Evolutionary conservation across 139 green algal genomes (phyloP).

Genomic region (Coccomyxa sp.): DNA sequence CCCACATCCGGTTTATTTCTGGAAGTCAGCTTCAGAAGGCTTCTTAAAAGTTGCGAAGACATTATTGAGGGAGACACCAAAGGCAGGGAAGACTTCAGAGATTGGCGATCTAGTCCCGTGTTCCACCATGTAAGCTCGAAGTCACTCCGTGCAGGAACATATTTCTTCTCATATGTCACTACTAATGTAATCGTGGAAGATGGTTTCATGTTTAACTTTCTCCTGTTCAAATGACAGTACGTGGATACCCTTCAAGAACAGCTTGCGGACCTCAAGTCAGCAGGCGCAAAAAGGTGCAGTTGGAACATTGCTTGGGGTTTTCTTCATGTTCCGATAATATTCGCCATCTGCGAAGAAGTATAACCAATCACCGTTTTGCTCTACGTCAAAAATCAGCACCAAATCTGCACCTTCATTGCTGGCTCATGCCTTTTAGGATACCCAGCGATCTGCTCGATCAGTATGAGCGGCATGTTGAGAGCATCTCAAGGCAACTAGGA

Average conservation of each 20-base stretch:
- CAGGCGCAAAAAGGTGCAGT: constrained; percentile 9
- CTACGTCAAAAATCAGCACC: neutral
- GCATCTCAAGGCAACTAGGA: too few relatives aligned
- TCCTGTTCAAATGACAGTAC: constrained; percentile 28
- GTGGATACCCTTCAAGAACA: constrained; percentile 41
- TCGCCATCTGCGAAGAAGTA: neutral
- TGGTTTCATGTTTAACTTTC: neutral
- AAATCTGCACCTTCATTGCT: neutral
- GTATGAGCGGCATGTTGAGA: too few relatives aligned
- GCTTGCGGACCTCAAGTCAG: constrained; percentile 24
- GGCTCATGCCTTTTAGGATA: neutral
- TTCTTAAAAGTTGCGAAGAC: constrained; percentile 27
- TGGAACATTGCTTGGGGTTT: too few relatives aligned
- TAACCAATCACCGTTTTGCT: neutral
- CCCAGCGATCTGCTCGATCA: neutral
- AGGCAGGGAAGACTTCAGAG: constrained; percentile 21
- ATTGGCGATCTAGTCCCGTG: constrained; percentile 31
- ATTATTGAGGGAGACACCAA: constrained; percentile 27
- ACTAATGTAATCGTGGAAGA: neutral
- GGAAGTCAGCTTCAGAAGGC: too few relatives aligned
- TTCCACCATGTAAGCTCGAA: constrained; percentile 41
- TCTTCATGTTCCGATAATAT: too few relatives aligned
- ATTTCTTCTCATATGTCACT: neutral
- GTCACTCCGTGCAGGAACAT: too few relatives aligned
- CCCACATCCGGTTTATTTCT: too few relatives aligned